phyloP scores from a whole-genome alignment of 345 rosid species.

The Eucalyptus paniculata region DNA sequence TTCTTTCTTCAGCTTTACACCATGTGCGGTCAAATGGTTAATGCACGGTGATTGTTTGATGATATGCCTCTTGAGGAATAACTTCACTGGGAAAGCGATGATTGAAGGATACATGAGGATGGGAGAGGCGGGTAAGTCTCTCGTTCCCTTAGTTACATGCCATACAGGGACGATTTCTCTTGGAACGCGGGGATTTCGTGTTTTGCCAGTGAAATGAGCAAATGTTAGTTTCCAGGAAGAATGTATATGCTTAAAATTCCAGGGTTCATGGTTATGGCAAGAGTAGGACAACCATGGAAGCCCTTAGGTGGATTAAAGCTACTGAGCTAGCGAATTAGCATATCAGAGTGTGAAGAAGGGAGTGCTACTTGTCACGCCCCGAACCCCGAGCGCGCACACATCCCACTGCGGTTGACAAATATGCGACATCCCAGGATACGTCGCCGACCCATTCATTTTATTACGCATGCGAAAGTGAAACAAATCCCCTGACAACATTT shows the following conservation, averaged over 20 bases:
- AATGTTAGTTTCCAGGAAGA: constrained; percentile 19
- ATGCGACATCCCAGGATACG: too few species aligned
- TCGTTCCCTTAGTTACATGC: constrained; percentile 53
- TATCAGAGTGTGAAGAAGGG: too few species aligned
- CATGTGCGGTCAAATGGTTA: constrained; percentile 13
- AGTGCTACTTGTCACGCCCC: too few species aligned
- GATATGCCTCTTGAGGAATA: constrained; percentile 50
- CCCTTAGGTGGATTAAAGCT: constrained; percentile 9
- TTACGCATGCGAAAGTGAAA: too few species aligned
- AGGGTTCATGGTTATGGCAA: constrained; percentile 41
- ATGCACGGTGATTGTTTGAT: constrained; percentile 37
- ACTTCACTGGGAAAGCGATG: constrained; percentile 12
- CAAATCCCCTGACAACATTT: too few species aligned
- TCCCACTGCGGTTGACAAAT: too few species aligned
- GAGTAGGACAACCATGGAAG: constrained; percentile 30
- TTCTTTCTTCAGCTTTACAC: constrained; percentile 19
- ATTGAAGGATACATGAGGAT: neutral
- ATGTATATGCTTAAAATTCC: constrained; percentile 30
- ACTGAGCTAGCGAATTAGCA: too few species aligned
- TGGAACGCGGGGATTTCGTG: constrained; percentile 20
- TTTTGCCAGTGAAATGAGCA: neutral
- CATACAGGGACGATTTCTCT: constrained; percentile 29
- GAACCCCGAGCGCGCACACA: too few species aligned
- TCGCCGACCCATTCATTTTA: too few species aligned
- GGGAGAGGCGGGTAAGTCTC: constrained; percentile 6